A percentile compares a stretch with the other conserved stretches of the same genome.
Conservation (phyloP, 129 eudicot genomes). For the Pittosporum tobira region DNA sequence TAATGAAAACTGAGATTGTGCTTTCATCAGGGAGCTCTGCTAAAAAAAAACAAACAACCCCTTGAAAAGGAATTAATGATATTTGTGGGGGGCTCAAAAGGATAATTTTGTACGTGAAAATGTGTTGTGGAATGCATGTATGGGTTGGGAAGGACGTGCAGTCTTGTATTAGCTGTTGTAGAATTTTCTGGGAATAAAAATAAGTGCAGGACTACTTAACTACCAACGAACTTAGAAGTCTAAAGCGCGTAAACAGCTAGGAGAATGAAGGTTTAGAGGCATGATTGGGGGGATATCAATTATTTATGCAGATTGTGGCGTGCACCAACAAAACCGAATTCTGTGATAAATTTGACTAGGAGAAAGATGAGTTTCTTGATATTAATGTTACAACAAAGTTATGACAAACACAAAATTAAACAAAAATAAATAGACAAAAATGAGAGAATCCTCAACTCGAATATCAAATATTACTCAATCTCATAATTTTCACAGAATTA, state of each 20-base stretch:
- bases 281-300: too few species aligned
- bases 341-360: too few species aligned
- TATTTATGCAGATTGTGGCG: too few species aligned
- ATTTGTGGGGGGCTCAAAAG: background rate
- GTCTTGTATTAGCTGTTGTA: constrained; percentile 7
- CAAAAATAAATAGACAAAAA: too few species aligned
- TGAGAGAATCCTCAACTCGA: too few species aligned
- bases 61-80: constrained; percentile 1
- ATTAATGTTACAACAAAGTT: too few species aligned
- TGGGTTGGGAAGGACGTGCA: constrained; percentile 26
- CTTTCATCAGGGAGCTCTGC: constrained; percentile 4
- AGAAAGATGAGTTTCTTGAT: too few species aligned
- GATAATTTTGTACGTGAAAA: background rate
- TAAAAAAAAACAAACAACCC: background rate
- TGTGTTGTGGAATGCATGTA: constrained; percentile 20
- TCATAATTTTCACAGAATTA: too few species aligned
- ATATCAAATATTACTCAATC: too few species aligned
- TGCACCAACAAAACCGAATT: too few species aligned
- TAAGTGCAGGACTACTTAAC: background rate
- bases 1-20: background rate
- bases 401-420: too few species aligned
- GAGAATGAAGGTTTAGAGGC: constrained; percentile 2
- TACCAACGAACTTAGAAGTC: background rate
- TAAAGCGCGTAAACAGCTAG: constrained; percentile 7
- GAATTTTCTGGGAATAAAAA: background rate